Evolutionary conservation across 2,329 filamentous ascomycete genomes (phyloP), one percentile per base, ranked within the genome.

Genomic region (Ceratocystis harringtonii): DNA sequence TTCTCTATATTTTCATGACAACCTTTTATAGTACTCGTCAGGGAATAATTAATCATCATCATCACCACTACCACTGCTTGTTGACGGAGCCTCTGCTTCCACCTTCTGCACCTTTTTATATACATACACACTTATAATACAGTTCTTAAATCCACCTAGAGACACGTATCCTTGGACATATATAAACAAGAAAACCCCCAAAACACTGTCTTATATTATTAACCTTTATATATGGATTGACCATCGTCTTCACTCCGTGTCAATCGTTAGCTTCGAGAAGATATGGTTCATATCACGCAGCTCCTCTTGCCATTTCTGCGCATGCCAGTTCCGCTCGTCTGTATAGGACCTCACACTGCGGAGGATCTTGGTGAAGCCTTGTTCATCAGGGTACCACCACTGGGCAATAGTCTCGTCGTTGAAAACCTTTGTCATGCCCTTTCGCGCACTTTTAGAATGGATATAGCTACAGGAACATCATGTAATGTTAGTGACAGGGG

Each of bases 351-450:
- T 87, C 68, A 96, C 85, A 64, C 83, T 87, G 63, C 85, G 86
- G 64, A 96, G 80, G 52, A 95, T 83, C 0, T 83, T 82, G 10
- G 83, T 86, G 70, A 88, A 88, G 1, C 83, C 84, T 76, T 92
- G 88, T 68, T 90, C 84, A 73, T 94, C 82, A 1, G 91, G 89
- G 2, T 96, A 81, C 94, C 94, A 99, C 90, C 91, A 96, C 66
- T 86, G 80, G 57, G 83, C 83, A 64, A 91, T 84, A 22, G 86
- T 84, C 15, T 84, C 81, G 55, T 89, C 82, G 67, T 82, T 79
- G 80, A 94, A 96, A 28, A 90, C 74, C 60, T 88, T 81, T 41
- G 88, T 84, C 81, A 97, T 87, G 69, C 86, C 86, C 41, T 77
- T 79, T 66, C 92, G 87, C 70, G 92, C 85, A 12, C 83, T 83